phyloP scores from a whole-genome alignment of 1,139 yeast genomes.

The Saccharomyces pastorianus region DNA sequence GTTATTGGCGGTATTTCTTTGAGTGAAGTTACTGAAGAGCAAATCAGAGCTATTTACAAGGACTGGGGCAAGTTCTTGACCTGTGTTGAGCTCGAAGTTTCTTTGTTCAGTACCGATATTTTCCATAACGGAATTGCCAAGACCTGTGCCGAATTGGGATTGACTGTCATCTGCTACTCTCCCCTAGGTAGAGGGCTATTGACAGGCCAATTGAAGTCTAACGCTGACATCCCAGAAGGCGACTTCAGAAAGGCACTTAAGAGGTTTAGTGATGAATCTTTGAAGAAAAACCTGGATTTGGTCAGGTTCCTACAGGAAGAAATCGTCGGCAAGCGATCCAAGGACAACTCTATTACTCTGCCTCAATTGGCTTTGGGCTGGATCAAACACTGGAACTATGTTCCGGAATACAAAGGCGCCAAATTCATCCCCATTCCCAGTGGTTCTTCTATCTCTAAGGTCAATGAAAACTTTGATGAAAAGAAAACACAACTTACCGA shows the following conservation, averaged over 20 bases:
- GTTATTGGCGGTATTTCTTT: slow-evolving; percentile 58
- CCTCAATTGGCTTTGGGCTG: slow-evolving; percentile 72
- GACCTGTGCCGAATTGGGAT: slow-evolving; percentile 43
- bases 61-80: slow-evolving; percentile 43
- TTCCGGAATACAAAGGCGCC: slow-evolving; percentile 39
- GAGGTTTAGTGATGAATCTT: slow-evolving; percentile 51
- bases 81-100: slow-evolving; percentile 69
- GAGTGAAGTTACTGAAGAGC: slow-evolving; percentile 58
- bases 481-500: slow-evolving; percentile 38
- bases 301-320: slow-evolving; percentile 37
- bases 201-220: slow-evolving; percentile 49
- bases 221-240: slow-evolving; percentile 42
- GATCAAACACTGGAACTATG: slow-evolving; percentile 40
- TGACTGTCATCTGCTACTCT: slow-evolving; percentile 70
- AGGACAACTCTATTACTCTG: slow-evolving; percentile 40
- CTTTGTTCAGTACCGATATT: slow-evolving; percentile 55
- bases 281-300: slow-evolving; percentile 43
- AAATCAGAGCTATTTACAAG: slow-evolving; percentile 49
- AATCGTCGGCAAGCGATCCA: slow-evolving; percentile 40
- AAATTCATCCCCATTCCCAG: slow-evolving; percentile 73
- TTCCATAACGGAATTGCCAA: slow-evolving; percentile 53
- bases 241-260: slow-evolving; percentile 50
- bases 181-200: slow-evolving; percentile 76
- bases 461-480: slow-evolving; percentile 48
- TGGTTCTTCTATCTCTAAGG: slow-evolving; percentile 50